phyloP scores from a whole-genome alignment of 768 basidiomycete genomes.

The Saitozyma sp. region DNA sequence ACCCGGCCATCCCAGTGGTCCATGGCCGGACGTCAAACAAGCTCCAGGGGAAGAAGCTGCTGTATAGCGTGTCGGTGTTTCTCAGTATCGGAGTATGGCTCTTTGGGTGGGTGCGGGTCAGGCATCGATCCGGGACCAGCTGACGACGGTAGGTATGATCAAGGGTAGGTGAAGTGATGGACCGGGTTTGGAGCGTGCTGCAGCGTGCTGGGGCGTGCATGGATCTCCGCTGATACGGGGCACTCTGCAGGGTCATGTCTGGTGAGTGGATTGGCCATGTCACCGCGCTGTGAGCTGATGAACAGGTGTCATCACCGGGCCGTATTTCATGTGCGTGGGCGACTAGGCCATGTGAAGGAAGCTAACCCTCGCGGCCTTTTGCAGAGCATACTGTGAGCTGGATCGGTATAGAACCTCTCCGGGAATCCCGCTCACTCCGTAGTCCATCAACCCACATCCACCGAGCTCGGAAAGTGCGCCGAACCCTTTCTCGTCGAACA shows the following conservation, averaged over 20 bases:
- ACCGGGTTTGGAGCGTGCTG: not conserved
- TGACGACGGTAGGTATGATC: conserved; percentile 41
- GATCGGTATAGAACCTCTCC: too few relatives aligned
- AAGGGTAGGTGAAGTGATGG: conserved; percentile 32
- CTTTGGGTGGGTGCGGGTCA: conserved; percentile 43
- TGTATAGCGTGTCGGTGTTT: conserved; percentile 50
- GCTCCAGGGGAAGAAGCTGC: conserved; percentile 41
- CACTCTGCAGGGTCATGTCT: conserved; percentile 44
- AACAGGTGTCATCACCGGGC: conserved; percentile 73
- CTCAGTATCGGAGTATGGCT: conserved; percentile 52
- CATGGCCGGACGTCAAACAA: conserved; percentile 38
- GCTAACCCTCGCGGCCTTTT: conserved; percentile 62
- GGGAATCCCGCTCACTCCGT: too few relatives aligned
- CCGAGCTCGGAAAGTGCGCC: conserved; percentile 69
- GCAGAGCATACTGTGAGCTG: conserved; percentile 64
- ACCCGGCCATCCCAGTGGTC: conserved; percentile 39
- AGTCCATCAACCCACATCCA: conserved; percentile 69
- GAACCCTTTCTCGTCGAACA: not conserved
- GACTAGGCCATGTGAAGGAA: conserved; percentile 31
- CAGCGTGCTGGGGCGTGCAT: not conserved
- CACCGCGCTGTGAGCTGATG: not conserved
- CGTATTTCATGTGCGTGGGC: conserved; percentile 47
- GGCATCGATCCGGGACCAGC: not conserved
- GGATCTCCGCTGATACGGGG: not conserved
- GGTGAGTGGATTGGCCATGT: conserved; percentile 52